Conservation (phyloP, 176 grass and related monocot genomes). For the Carex scoparia region DNA sequence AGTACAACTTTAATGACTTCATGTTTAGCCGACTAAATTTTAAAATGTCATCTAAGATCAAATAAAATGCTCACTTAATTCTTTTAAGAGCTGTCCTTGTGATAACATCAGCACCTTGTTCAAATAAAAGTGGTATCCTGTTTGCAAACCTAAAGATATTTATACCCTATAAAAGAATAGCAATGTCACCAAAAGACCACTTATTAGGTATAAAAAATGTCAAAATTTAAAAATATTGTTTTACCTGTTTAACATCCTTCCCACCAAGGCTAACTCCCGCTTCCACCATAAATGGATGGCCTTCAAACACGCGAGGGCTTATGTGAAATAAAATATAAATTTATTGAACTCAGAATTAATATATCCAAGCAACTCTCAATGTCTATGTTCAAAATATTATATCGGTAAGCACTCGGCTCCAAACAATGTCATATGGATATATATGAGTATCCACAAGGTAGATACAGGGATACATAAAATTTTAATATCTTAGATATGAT, state of each 20-base stretch:
- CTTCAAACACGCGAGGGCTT: conserved; percentile 98
- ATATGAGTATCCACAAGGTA: background rate
- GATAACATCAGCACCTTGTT: conserved; percentile 96
- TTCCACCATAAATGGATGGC: conserved; percentile 98
- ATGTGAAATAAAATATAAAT: conserved; percentile 16
- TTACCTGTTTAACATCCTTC: conserved; percentile 92
- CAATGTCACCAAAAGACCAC: conserved; percentile 10
- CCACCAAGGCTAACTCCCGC: conserved; percentile 96
- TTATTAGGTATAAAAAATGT: conserved; percentile 9
- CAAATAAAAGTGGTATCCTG: conserved; percentile 92
- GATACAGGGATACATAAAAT: background rate
- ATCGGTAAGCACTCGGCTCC: background rate
- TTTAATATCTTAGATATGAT: background rate
- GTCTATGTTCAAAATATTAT: background rate
- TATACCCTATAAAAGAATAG: conserved; percentile 49
- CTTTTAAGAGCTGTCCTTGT: conserved; percentile 92
- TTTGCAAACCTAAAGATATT: conserved; percentile 99
- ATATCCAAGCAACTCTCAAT: background rate
- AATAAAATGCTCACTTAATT: conserved; percentile 54
- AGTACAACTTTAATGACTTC: background rate
- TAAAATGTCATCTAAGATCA: background rate
- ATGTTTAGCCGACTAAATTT: background rate
- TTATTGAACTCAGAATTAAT: background rate
- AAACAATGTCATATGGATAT: background rate
- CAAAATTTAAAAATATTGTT: conserved; percentile 13